Percentiles rank a stretch among this genome's conserved stretches.
Conservation (phyloP, 2,329 filamentous ascomycete genomes). For the Nannizziopsis barbatae region DNA sequence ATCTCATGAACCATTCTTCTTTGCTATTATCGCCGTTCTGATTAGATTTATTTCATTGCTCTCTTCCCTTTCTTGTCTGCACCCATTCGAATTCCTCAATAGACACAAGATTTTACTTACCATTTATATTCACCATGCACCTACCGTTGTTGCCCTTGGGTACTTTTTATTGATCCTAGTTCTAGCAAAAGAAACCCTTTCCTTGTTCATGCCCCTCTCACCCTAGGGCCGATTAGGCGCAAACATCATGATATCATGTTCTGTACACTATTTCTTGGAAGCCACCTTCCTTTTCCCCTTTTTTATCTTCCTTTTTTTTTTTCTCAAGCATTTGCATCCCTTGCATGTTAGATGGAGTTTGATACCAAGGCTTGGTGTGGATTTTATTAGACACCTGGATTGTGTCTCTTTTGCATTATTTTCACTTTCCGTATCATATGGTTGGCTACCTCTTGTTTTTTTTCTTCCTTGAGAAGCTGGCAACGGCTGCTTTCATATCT, state of each 20-base stretch:
- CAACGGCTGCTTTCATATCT: neutral
- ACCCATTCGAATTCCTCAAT: too few species aligned
- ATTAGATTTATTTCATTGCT: too few species aligned
- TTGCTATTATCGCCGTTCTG: too few species aligned
- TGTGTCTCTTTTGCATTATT: slow-evolving; percentile 4
- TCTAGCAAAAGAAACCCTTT: neutral
- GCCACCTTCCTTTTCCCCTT: neutral
- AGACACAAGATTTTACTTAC: too few species aligned
- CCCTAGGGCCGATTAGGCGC: neutral
- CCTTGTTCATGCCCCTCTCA: neutral
- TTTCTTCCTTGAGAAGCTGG: neutral
- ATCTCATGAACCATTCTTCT: too few species aligned
- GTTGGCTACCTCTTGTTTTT: neutral
- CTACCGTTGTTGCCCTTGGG: too few species aligned
- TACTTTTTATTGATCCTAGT: too few species aligned
- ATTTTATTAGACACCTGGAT: slow-evolving; percentile 8
- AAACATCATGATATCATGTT: neutral
- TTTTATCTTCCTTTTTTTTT: neutral
- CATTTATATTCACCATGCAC: too few species aligned
- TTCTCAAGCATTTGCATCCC: neutral
- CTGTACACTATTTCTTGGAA: neutral
- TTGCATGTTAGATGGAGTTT: slow-evolving; percentile 7
- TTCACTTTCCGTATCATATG: too few species aligned
- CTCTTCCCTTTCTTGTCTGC: too few species aligned
- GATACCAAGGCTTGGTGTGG: slow-evolving; percentile 8